Evolutionary conservation across 345 rosid genomes (phyloP).

Genomic region (Brassica napus): Da-Ae NC_063440.1:27698501-27699000

Average conservation of each 20-base stretch:
- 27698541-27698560: slow-evolving; percentile 82
- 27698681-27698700: slow-evolving; percentile 59
- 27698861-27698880: neutral
- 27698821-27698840: slow-evolving; percentile 20
- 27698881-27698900: slow-evolving; percentile 82
- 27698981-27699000: slow-evolving; percentile 86
- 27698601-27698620: slow-evolving; percentile 77
- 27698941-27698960: slow-evolving; percentile 87
- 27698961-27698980: slow-evolving; percentile 78
- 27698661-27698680: neutral
- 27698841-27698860: too few species aligned
- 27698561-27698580: slow-evolving; percentile 70
- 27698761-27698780: slow-evolving; percentile 88
- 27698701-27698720: slow-evolving; percentile 81
- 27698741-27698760: slow-evolving; percentile 86
- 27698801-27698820: slow-evolving; percentile 65
- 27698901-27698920: slow-evolving; percentile 81
- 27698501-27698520: slow-evolving; percentile 92
- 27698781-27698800: slow-evolving; percentile 83
- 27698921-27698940: slow-evolving; percentile 95
- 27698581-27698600: slow-evolving; percentile 87
- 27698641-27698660: neutral
- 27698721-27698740: slow-evolving; percentile 83
- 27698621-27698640: slow-evolving; percentile 24
- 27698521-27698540: slow-evolving; percentile 91